Conservation (phyloP, 2,329 filamentous ascomycete species). For the Thelonectria blattea region DNA sequence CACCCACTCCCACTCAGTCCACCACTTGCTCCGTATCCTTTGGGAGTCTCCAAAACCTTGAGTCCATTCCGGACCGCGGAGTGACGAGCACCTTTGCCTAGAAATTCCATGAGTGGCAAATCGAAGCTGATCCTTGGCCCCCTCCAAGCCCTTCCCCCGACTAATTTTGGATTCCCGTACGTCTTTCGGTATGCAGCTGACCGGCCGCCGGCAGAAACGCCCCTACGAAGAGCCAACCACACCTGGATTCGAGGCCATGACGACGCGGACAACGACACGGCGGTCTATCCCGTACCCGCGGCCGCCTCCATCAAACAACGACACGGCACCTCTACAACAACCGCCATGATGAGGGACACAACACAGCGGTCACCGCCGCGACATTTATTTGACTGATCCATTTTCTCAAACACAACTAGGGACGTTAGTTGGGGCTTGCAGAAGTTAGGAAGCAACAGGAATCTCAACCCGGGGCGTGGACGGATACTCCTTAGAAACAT, state of each 20-base stretch:
- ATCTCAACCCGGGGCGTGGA: conserved; percentile 8
- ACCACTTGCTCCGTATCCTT: not conserved
- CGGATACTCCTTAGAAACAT: not conserved
- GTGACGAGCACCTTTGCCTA: conserved; percentile 10
- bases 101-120: conserved; percentile 22
- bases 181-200: conserved; percentile 28
- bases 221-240: conserved; percentile 11
- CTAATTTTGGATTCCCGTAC: conserved; percentile 29
- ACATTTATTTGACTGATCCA: not conserved
- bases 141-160: conserved; percentile 23
- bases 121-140: conserved; percentile 13
- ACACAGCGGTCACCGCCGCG: conserved; percentile 3
- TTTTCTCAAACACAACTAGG: conserved; percentile 13
- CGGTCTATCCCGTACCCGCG: not conserved
- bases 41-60: not conserved
- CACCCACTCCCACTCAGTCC: conserved; percentile 8
- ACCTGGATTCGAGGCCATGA: conserved; percentile 2
- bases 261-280: not conserved
- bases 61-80: not conserved
- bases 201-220: conserved; percentile 26
- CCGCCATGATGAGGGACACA: conserved; percentile 3
- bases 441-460: conserved; percentile 19
- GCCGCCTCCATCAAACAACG: conserved; percentile 1
- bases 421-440: conserved; percentile 30
- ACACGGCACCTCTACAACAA: not conserved